phyloP scores from a whole-genome alignment of 192 early-diverging fungal genomes.

The Chytriomyces sp. region DNA sequence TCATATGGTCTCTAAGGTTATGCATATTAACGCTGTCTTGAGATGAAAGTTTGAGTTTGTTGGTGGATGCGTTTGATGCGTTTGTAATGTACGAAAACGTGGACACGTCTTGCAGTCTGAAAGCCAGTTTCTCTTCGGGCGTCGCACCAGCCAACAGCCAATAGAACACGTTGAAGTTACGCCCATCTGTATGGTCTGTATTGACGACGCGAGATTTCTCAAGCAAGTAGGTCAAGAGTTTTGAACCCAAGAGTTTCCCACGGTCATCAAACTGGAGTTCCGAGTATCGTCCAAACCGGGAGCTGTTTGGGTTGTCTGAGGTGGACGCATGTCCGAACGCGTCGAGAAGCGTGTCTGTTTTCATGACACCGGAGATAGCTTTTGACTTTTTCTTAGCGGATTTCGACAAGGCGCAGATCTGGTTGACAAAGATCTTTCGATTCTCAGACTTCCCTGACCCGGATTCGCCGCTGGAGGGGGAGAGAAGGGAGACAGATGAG shows the following conservation, averaged over 20 bases:
- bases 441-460: conserved; percentile 87
- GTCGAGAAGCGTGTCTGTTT: conserved; percentile 74
- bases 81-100: conserved; percentile 49
- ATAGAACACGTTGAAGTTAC: conserved; percentile 97
- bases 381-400: conserved; percentile 80
- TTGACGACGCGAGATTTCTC: conserved; percentile 80
- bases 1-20: conserved; percentile 76
- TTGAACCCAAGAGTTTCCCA: conserved; percentile 82
- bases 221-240: conserved; percentile 82
- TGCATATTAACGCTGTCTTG: conserved; percentile 9
- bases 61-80: conserved; percentile 35
- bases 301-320: conserved; percentile 65
- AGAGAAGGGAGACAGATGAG: not conserved
- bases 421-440: conserved; percentile 70
- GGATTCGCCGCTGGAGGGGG: conserved; percentile 70
- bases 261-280: conserved; percentile 90
- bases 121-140: conserved; percentile 67
- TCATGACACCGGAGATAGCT: conserved; percentile 72
- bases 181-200: conserved; percentile 60
- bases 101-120: conserved; percentile 68
- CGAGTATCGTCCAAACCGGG: conserved; percentile 78
- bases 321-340: conserved; percentile 80
- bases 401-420: conserved; percentile 74
- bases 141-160: conserved; percentile 87
- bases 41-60: conserved; percentile 3